Evolutionary conservation across 805 yeast species (phyloP).

Genomic region (Pichia nakasei): DNA sequence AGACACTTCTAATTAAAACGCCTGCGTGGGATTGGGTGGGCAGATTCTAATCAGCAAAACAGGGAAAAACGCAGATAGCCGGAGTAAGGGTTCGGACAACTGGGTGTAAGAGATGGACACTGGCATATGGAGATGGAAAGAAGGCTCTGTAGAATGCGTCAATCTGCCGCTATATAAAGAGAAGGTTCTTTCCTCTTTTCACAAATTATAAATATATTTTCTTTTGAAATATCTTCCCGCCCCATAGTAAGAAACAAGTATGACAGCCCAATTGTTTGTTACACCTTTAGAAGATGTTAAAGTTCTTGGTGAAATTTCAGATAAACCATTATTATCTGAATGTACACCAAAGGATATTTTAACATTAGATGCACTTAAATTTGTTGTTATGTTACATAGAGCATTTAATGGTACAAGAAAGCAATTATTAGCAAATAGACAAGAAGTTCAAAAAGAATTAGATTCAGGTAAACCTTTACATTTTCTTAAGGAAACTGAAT

Average conservation of each 20-base stretch:
- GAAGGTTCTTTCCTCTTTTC: not conserved
- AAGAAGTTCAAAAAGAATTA: conserved; percentile 47
- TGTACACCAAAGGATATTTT: conserved; percentile 43
- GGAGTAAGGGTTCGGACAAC: not conserved
- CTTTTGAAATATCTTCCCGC: no score
- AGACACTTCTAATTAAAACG: no score
- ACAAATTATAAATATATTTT: no score
- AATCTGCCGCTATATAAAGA: no score
- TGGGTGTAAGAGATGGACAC: not conserved
- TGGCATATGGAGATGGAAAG: no score
- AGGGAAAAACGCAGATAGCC: not conserved
- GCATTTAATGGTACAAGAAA: conserved; percentile 57
- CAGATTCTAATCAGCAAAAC: not conserved
- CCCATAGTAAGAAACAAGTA: not conserved
- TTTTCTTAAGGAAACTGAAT: conserved; percentile 59
- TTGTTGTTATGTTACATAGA: conserved; percentile 66
- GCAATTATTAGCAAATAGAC: conserved; percentile 52
- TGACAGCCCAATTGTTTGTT: conserved; percentile 19
- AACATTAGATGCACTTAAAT: conserved; percentile 52
- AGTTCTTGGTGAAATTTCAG: conserved; percentile 40
- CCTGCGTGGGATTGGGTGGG: not conserved
- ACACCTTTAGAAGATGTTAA: conserved; percentile 41
- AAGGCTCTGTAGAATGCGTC: no score
- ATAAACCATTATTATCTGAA: conserved; percentile 28
- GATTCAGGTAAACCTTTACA: conserved; percentile 56